Base-by-base conservation (phyloP, 2,329 filamentous ascomycete species). In the Colletotrichum cereale region DNA sequence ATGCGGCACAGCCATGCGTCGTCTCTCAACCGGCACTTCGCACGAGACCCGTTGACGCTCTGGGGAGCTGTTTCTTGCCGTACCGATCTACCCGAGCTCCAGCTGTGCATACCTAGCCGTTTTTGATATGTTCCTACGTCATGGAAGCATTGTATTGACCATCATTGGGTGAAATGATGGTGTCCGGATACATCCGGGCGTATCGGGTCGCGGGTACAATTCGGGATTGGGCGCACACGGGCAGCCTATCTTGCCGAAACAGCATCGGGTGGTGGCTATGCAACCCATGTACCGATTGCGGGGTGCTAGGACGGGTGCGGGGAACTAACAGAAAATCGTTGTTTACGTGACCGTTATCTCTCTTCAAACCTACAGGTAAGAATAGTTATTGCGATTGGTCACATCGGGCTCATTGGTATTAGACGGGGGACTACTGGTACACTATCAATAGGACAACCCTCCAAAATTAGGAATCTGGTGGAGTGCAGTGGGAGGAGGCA, bases 401-500 rank as follows among this genome's bases (percentile, higher is more conserved):
- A 34, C 6, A 48, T 24, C 26, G 10, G 8, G 26, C 3, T 8
- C 29, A 48, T 31, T 29, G 12, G 21, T n/a, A 47, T 3, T 10
- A 11, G 21, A n/a, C 7, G 21, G n/a, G n/a, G n/a, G n/a, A n/a
- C n/a, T n/a, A n/a, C n/a, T 24, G 4, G 4, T 5, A 12, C 21
- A 6, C n/a, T 4, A 12, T 10, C 44, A 47, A 24, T 14, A 79
- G 80, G 64, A 74, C 73, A 48, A 76, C 78, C 58, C 72, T 81
- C 10, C 73, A 75, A 52, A 66, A 57, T 5, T 63, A 73, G 3
- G 79, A 80, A 0, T 75, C 76, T 48, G 82, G 82, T 1, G 81
- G 80, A 1, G 75, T 83, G 2, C 10, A 36, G 36, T 36, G 1
- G 21, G 21, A 21, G 1, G 36, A 67, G 18, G 58, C 50, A 2